Evolutionary conservation across 345 rosid species (phyloP).

Genomic region (Salix arbutifolia): DNA sequence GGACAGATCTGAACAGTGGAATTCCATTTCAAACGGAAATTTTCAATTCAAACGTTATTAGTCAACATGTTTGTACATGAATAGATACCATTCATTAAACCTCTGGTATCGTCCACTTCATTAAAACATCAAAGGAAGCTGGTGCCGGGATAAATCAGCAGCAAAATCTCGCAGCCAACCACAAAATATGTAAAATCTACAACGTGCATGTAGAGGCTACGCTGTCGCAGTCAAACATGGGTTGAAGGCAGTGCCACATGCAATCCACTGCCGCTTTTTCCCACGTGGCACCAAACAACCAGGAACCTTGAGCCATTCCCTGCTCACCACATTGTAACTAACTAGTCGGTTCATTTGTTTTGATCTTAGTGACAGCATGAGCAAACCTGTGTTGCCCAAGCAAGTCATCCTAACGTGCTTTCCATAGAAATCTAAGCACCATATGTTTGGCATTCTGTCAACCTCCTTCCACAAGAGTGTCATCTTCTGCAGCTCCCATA

Average conservation of each 20-base stretch:
- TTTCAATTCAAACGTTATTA: neutral
- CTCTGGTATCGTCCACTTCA: conserved; percentile 4
- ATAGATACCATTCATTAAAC: neutral
- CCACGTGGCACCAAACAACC: conserved; percentile 69
- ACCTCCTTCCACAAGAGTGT: conserved; percentile 99
- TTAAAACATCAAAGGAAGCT: conserved; percentile 1
- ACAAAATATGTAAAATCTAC: neutral
- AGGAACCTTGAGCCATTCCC: conserved; percentile 88
- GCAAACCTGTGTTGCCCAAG: conserved; percentile 94
- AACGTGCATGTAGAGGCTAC: conserved; percentile 18
- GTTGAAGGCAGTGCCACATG: conserved; percentile 84
- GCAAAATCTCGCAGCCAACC: conserved; percentile 19
- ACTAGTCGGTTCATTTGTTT: conserved; percentile 87
- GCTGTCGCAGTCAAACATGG: conserved; percentile 71
- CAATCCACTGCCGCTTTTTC: conserved; percentile 84
- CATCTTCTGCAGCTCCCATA: conserved; percentile 99
- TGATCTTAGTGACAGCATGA: conserved; percentile 86
- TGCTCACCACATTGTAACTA: conserved; percentile 60
- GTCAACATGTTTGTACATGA: conserved; percentile 1
- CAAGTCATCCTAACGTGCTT: conserved; percentile 99
- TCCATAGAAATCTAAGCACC: conserved; percentile 99
- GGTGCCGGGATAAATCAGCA: neutral
- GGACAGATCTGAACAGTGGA: neutral
- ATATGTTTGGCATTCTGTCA: conserved; percentile 99
- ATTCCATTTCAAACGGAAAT: neutral